Percentiles rank a stretch among this genome's conserved stretches.
phyloP scores from a whole-genome alignment of 75 land plant species.

The Larix kaempferi region DNA sequence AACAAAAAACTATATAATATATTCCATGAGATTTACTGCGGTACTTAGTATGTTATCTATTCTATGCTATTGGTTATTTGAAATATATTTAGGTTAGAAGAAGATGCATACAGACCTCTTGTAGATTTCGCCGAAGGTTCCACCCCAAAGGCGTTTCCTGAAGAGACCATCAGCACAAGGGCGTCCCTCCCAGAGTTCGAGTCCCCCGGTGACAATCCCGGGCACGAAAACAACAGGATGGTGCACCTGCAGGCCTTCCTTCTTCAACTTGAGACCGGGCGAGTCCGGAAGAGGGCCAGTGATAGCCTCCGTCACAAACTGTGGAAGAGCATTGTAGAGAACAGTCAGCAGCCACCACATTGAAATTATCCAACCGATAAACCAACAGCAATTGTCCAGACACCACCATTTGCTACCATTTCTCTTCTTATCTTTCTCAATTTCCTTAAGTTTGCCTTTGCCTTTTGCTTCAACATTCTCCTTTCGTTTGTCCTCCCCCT shows the following conservation, averaged over 20 bases:
- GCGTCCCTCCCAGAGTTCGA: conserved; percentile 82
- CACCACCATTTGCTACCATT: conserved; percentile 48
- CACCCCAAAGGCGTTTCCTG: conserved; percentile 84
- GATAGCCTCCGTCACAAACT: conserved; percentile 35
- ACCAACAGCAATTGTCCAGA: conserved; percentile 70
- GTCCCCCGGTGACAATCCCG: conserved; percentile 83
- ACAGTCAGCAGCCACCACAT: conserved; percentile 67
- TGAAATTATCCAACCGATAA: conserved; percentile 54
- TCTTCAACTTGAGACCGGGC: conserved; percentile 55
- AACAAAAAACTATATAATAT: no score
- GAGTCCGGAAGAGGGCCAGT: conserved; percentile 48
- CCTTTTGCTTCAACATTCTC: no score
- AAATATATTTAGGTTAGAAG: no score
- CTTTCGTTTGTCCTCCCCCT: no score
- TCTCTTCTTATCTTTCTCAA: conserved; percentile 1
- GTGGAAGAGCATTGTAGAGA: conserved; percentile 53
- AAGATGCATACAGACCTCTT: conserved; percentile 37
- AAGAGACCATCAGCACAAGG: conserved; percentile 79
- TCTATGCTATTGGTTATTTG: no score
- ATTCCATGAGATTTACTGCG: no score
- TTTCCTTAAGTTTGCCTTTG: neutral
- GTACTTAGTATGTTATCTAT: no score
- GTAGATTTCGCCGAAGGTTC: conserved; percentile 71
- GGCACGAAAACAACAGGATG: conserved; percentile 85
- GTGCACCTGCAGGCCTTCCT: conserved; percentile 42